Evolutionary conservation across 139 green algal species (phyloP).

Genomic region (Chlamydomonas urium): DNA sequence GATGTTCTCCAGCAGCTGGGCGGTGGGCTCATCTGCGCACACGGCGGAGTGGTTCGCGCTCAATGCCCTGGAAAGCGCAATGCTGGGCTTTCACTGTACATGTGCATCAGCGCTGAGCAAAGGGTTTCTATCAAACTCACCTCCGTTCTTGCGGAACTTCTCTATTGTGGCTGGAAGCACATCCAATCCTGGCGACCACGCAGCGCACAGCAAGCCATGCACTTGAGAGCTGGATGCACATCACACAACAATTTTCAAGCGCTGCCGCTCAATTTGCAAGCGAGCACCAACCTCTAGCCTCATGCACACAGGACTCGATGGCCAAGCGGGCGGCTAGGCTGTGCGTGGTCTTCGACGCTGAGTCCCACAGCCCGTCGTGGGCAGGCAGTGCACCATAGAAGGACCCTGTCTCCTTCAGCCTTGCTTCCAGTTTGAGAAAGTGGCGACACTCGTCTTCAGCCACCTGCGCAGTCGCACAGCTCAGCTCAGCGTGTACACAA

Average conservation of each 20-base stretch:
- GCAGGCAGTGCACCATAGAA: constrained; percentile 75
- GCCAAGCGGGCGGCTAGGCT: constrained; percentile 74
- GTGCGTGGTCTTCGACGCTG: background rate
- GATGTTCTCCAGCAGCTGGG: constrained; percentile 49
- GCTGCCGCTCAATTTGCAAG: no score
- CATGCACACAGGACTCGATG: constrained; percentile 91
- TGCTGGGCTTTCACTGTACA: constrained; percentile 21
- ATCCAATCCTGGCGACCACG: no score
- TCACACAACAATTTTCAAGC: no score
- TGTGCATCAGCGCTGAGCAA: background rate
- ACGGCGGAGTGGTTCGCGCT: no score
- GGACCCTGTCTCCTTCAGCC: constrained; percentile 61
- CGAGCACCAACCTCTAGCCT: constrained; percentile 73
- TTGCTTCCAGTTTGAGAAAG: constrained; percentile 58
- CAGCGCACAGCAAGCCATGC: no score
- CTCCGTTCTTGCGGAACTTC: constrained; percentile 55
- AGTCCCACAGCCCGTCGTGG: constrained; percentile 68
- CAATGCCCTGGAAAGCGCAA: background rate
- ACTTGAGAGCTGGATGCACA: no score
- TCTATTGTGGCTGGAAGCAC: constrained; percentile 83
- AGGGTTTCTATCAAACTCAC: background rate
- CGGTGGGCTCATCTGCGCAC: background rate
- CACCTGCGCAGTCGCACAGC: constrained; percentile 42
- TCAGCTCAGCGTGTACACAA: background rate
- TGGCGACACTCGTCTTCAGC: constrained; percentile 84